phyloP scores from a whole-genome alignment of 208 protist genomes.

The Leishmania tropica region DNA sequence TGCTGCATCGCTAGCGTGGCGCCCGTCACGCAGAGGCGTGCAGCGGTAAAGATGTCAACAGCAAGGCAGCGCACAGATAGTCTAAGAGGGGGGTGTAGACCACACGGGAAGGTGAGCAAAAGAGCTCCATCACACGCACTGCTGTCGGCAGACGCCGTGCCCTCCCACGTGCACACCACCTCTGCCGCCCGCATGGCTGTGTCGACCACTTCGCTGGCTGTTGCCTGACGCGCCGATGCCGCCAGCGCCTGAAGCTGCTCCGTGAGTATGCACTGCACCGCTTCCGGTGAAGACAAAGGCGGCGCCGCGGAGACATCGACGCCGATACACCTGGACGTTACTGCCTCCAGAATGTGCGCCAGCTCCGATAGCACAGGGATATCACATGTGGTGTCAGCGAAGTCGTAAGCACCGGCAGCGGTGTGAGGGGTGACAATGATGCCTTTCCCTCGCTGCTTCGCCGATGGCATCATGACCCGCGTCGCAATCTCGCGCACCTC shows the following conservation, averaged over 20 bases:
- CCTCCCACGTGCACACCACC: constrained; percentile 6
- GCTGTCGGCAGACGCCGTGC: neutral
- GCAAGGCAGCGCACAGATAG: constrained; percentile 26
- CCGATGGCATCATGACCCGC: constrained; percentile 4
- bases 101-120: constrained; percentile 5
- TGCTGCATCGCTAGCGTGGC: constrained; percentile 10
- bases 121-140: neutral
- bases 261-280: neutral
- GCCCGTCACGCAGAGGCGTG: constrained; percentile 6
- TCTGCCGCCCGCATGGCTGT: neutral
- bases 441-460: neutral
- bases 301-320: constrained; percentile 1
- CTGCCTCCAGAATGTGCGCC: constrained; percentile 3
- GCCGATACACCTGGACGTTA: neutral
- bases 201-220: neutral
- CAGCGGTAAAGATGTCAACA: constrained; percentile 16
- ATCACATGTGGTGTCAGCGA: neutral
- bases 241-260: neutral
- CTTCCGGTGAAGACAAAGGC: neutral
- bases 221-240: neutral
- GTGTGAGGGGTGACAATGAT: neutral
- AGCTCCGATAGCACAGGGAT: neutral
- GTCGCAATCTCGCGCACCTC: constrained; percentile 1
- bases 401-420: neutral
- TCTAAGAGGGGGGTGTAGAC: constrained; percentile 13